phyloP scores from a whole-genome alignment of 164 flowering plant genomes.

The Stephania cephalantha region DNA sequence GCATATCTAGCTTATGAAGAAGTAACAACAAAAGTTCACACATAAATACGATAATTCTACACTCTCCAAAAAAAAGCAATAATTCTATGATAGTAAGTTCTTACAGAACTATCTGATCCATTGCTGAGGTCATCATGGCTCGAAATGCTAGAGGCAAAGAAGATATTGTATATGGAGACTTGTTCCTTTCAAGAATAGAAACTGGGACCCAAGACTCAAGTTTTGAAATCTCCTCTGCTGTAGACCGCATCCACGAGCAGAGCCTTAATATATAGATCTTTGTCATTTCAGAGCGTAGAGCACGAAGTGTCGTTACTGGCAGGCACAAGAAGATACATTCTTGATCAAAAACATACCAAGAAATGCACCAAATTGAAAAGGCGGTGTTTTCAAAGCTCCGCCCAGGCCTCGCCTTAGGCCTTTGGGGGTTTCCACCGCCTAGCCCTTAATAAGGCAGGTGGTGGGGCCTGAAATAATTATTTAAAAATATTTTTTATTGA shows the following conservation, averaged over 20 bases:
- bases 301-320: slow-evolving; percentile 58
- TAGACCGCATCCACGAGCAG: slow-evolving; percentile 89
- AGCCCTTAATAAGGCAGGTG: too few relatives aligned
- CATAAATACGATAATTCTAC: not conserved
- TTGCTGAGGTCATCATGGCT: slow-evolving; percentile 57
- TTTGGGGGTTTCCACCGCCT: too few relatives aligned
- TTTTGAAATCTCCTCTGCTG: slow-evolving; percentile 72
- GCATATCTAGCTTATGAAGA: not conserved
- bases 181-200: slow-evolving; percentile 87
- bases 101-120: slow-evolving; percentile 87
- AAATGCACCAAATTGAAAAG: not conserved
- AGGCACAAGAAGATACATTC: slow-evolving; percentile 10
- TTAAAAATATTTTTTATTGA: too few relatives aligned
- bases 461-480: too few relatives aligned
- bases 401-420: too few relatives aligned
- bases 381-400: too few relatives aligned
- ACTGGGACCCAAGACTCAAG: slow-evolving; percentile 89
- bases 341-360: slow-evolving; percentile 7
- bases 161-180: slow-evolving; percentile 87
- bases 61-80: too few relatives aligned
- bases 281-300: slow-evolving; percentile 66
- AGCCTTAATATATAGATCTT: slow-evolving; percentile 82
- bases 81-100: slow-evolving; percentile 17
- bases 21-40: not conserved
- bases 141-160: slow-evolving; percentile 84